Base-by-base conservation (phyloP, 139 green algal species). In the Tetraselmis striata region DNA sequence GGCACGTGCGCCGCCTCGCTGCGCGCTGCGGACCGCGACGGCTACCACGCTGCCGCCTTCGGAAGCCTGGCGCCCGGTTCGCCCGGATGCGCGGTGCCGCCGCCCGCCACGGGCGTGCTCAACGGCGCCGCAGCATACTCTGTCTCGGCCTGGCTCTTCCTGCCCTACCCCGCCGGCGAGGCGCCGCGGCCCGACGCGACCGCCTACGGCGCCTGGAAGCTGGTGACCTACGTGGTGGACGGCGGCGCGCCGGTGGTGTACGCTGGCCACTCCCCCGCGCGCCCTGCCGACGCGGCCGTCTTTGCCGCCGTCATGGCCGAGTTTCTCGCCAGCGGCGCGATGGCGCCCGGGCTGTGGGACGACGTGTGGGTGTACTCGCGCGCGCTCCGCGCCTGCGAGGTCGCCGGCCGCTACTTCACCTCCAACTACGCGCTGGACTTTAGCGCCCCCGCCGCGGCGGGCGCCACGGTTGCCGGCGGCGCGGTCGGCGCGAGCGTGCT, bases 171-270 rank as follows among this genome's bases (percentile, higher is more conserved):
- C 78, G 45, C 29, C 31, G 31, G 29, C 23, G 24, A 28, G 58
- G 18, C 30, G 27, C 30, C 32, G 11, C 2, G 2, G 29, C 18
- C 45, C 23, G 30, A 82, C 11, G 27, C 23, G 31, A 77, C 74
- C 74, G 74, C 26, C 74, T 29, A 31, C 74, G 78, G 27, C 31
- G 31, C 24, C 11, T 82, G 78, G 78, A 82, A 82, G 78, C 58
- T 82, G 28, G 30, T 82, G 11, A 76, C 31, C 78, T 32, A 30
- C 23, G 32, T 29, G 23, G 31, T 74, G 31, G 31, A 82, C 24
- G 78, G 32, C n/a, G 78, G 23, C n/a, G 30, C 23, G 18, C 22
- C 32, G 29, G 75, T 82, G 2, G 31, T 82, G 27, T 82, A 74
- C 30, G 31, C 45, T 28, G 45, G 45, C 2, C 24, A 25, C 78